Evolutionary conservation across 305 asterid genomes (phyloP), one percentile per base, ranked within the genome.

Genomic region (Plantago rigida): DNA sequence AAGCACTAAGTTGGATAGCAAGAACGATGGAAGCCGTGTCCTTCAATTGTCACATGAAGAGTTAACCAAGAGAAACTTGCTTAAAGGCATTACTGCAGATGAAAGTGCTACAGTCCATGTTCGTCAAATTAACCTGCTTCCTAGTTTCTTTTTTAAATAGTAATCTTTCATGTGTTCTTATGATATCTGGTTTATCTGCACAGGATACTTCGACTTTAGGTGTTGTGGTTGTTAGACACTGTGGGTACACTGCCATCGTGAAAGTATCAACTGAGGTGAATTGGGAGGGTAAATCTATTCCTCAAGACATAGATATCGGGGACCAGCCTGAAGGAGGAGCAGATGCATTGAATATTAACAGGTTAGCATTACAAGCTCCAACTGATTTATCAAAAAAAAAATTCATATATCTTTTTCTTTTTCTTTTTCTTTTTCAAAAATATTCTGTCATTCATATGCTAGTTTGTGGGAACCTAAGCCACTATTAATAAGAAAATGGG

Each of bases 291-390:
- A 75, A 66, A 64, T 69, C 79, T 56, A 69, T 76, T 75, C 84
- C 94, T 58, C 79, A 73, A 77, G 93, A 83, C 62, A 81, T 87
- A 77, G 84, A 82, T 66, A 75, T 87, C 55, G 86, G 80, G 64
- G 96, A 85, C 58, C 94, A 82, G 47, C 87, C 94, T 7, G 94
- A 85, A 55, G 96, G 96, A 76, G 96, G 96, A 57, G 94, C 96
- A 58, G 82, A 83, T 70, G 92, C 96, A 28, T 73, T 87, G 76
- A 87, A 87, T 53, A 77, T 81, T 26, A 85, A 85, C 74, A 87
- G 94, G 96, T 87, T 47, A 64, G 83, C 69, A 44, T 41, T 57
- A 64, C 62, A 50, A 42, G 31, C 73, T 69, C 51, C 11, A 4
- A 36, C 44, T 36, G 44, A 36, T 34, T 6, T 34, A 34, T 34